phyloP scores from a whole-genome alignment of 164 flowering plant species.

The Houttuynia cordata region DNA sequence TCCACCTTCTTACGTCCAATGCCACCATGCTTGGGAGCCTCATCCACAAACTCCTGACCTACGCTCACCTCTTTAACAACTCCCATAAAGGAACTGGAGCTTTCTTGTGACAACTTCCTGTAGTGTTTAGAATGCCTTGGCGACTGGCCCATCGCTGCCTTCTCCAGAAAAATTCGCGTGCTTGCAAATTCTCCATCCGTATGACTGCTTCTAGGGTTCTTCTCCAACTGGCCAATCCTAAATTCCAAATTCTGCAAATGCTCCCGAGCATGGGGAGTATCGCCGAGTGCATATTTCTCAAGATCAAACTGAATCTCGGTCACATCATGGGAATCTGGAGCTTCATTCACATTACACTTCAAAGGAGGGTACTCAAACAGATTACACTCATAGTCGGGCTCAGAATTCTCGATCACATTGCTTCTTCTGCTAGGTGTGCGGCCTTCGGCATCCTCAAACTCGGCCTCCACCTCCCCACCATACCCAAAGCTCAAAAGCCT shows the following conservation, averaged over 20 bases:
- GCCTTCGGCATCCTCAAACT: conserved; percentile 8
- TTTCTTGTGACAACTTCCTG: conserved; percentile 49
- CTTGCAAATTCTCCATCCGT: conserved; percentile 33
- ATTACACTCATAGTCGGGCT: conserved; percentile 32
- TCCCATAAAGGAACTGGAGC: conserved; percentile 31
- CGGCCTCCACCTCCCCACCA: conserved; percentile 59
- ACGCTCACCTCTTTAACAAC: conserved; percentile 27
- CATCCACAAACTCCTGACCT: conserved; percentile 17
- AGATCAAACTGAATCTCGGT: conserved; percentile 31
- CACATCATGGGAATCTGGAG: conserved; percentile 24
- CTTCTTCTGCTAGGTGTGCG: background rate
- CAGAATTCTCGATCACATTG: conserved; percentile 23
- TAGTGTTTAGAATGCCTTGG: conserved; percentile 40
- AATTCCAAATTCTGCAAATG: conserved; percentile 35
- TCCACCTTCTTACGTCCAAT: conserved; percentile 41
- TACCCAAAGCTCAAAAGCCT: conserved; percentile 86
- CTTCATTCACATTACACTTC: conserved; percentile 46
- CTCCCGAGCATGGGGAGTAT: conserved; percentile 38
- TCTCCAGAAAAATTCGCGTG: conserved; percentile 45
- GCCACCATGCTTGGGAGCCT: conserved; percentile 30
- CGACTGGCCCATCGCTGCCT: conserved; percentile 50
- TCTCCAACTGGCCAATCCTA: conserved; percentile 30
- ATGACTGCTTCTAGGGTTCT: conserved; percentile 32
- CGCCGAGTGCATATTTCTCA: conserved; percentile 67
- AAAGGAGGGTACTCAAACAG: conserved; percentile 66